A percentile compares a stretch with the other conserved stretches of the same genome.
Conservation (phyloP, 495 filamentous ascomycete species). For the Umbilicaria muhlenbergii region DNA sequence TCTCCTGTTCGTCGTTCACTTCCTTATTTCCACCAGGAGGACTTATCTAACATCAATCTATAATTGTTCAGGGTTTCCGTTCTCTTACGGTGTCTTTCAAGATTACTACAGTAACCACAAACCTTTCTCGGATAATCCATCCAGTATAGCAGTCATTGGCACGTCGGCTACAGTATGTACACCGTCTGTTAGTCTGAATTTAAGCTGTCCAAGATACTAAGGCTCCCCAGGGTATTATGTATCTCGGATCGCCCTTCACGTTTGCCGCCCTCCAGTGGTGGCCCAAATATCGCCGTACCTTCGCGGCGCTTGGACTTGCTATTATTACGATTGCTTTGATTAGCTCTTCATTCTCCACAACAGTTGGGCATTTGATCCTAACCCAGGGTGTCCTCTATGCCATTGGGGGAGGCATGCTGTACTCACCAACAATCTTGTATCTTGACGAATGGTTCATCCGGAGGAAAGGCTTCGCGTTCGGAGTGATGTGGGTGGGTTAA, state of each 20-base stretch:
- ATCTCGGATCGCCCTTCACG: conserved; percentile 36
- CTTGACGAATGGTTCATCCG: conserved; percentile 43
- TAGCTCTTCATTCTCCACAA: conserved; percentile 33
- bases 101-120: conserved; percentile 35
- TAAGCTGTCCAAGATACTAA: conserved; percentile 6
- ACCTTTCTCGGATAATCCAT: conserved; percentile 21
- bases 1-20: too few relatives aligned
- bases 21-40: too few relatives aligned
- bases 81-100: conserved; percentile 46
- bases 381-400: conserved; percentile 41
- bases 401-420: conserved; percentile 33
- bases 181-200: background rate
- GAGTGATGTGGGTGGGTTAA: conserved; percentile 31
- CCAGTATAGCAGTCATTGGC: conserved; percentile 33
- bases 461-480: conserved; percentile 35
- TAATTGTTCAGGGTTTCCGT: conserved; percentile 38
- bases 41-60: background rate
- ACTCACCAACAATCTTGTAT: conserved; percentile 34
- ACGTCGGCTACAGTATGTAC: conserved; percentile 27
- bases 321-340: conserved; percentile 1
- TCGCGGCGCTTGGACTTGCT: background rate
- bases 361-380: conserved; percentile 35
- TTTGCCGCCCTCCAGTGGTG: conserved; percentile 32
- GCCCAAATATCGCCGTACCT: conserved; percentile 26
- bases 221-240: conserved; percentile 30